A percentile compares a stretch with the other conserved stretches of the same genome.
Evolutionary conservation across 225 moss, liverwort and hornwort species (phyloP).

Genomic region (Pleurozium schreberi): DNA sequence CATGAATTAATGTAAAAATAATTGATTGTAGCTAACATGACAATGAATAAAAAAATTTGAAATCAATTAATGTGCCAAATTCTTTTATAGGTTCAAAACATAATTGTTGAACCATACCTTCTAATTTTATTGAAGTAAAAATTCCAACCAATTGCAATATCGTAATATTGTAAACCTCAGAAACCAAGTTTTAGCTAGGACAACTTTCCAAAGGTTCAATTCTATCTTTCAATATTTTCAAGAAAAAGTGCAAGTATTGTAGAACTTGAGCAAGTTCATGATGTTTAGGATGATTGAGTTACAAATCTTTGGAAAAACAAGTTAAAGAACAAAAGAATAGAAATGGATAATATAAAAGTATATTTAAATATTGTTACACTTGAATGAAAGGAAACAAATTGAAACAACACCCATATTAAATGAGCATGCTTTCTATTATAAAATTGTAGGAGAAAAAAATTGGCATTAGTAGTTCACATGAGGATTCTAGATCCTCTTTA

Average conservation of each 20-base stretch:
- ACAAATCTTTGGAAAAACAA: not conserved
- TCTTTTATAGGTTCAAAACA: not conserved
- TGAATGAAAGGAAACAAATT: not conserved
- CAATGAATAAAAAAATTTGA: not conserved
- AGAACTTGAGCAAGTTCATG: not conserved
- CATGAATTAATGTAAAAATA: not conserved
- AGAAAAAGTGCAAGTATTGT: not conserved
- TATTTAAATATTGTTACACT: too few relatives aligned
- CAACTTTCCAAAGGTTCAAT: not conserved
- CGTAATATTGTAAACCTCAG: not conserved
- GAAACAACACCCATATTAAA: not conserved
- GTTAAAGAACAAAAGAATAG: too few relatives aligned
- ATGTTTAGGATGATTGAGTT: not conserved
- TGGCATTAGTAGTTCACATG: too few relatives aligned
- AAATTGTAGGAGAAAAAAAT: not conserved
- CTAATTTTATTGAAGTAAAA: not conserved
- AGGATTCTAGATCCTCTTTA: not conserved
- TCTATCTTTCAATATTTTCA: not conserved
- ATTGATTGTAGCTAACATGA: not conserved
- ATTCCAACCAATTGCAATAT: not conserved
- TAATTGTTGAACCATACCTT: not conserved
- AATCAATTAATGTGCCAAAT: not conserved
- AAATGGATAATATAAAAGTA: too few relatives aligned
- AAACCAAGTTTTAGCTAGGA: not conserved
- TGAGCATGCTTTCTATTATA: not conserved